These are phyloP conservation scores for Blepharisma japonicum DNA, from an alignment of 73 alveolate genomes.

Conservation along the genomic window DNA sequence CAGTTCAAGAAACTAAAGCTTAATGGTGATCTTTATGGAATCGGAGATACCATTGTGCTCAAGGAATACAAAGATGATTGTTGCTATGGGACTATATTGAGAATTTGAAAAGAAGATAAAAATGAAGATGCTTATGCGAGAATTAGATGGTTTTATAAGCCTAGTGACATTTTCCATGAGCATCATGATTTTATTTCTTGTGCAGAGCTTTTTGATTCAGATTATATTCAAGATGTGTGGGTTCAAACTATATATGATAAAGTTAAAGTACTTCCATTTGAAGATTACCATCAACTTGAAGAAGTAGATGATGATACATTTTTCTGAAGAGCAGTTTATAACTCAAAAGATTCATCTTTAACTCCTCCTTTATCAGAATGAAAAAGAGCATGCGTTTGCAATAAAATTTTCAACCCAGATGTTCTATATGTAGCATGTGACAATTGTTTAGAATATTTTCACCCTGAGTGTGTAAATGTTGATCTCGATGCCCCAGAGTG, in stretches of 20 bases:
- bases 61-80: not conserved
- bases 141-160: conserved; percentile 10
- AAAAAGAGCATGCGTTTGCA: conserved; percentile 69
- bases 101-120: not conserved
- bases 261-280: conserved; percentile 59
- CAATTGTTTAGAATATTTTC: conserved; percentile 69
- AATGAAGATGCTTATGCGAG: not conserved
- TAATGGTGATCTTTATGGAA: not conserved
- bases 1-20: not conserved
- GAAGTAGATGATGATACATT: conserved; percentile 54
- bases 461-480: conserved; percentile 61
- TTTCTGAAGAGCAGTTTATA: conserved; percentile 72
- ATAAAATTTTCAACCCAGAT: conserved; percentile 77
- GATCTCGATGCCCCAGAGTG: too few relatives aligned
- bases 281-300: conserved; percentile 66
- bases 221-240: conserved; percentile 66
- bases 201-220: conserved; percentile 73
- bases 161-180: not conserved
- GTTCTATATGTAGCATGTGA: conserved; percentile 74
- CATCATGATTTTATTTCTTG: not conserved
- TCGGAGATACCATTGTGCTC: not conserved
- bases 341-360: conserved; percentile 44
- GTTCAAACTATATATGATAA: conserved; percentile 66
- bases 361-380: conserved; percentile 77
- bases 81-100: not conserved